Conservation (phyloP, 2,329 filamentous ascomycete species). For the Capronia americana region DNA sequence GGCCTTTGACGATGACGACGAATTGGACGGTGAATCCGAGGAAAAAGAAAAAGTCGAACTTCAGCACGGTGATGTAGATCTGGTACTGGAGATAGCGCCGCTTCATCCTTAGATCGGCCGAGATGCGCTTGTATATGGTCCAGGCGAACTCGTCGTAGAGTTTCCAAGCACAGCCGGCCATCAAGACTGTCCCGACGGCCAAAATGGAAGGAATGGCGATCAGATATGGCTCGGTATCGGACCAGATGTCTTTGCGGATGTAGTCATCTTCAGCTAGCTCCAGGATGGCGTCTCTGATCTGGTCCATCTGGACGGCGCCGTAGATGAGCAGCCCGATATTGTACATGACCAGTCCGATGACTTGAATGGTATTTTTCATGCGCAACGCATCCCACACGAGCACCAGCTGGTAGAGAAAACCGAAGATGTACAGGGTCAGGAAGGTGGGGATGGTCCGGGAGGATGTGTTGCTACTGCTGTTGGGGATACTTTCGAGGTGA, state of each 20-base stretch:
- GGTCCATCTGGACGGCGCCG: conserved; percentile 88
- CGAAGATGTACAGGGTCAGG: conserved; percentile 95
- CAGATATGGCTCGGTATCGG: conserved; percentile 73
- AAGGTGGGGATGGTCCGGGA: conserved; percentile 85
- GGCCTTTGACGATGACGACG: conserved; percentile 82
- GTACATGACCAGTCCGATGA: conserved; percentile 92
- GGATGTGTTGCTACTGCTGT: conserved; percentile 49
- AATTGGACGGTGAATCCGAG: conserved; percentile 98
- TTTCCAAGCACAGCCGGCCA: conserved; percentile 86
- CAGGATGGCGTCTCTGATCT: conserved; percentile 77
- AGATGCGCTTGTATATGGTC: conserved; percentile 99
- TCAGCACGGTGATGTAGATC: conserved; percentile 96
- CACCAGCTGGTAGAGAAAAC: conserved; percentile 88
- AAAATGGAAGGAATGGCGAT: conserved; percentile 87
- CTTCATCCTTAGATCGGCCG: conserved; percentile 95
- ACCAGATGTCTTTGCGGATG: conserved; percentile 68
- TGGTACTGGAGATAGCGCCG: conserved; percentile 95
- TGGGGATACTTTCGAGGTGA: conserved; percentile 52
- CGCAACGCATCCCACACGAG: conserved; percentile 92
- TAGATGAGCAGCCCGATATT: conserved; percentile 93
- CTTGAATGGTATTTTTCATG: conserved; percentile 96
- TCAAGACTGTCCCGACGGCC: conserved; percentile 72
- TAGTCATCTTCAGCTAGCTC: conserved; percentile 56
- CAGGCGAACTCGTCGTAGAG: conserved; percentile 98
- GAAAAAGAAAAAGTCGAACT: conserved; percentile 99